Evolutionary conservation across 1,284 basidiomycete species (phyloP).

Genomic region (Ganoderma multipileum): DNA sequence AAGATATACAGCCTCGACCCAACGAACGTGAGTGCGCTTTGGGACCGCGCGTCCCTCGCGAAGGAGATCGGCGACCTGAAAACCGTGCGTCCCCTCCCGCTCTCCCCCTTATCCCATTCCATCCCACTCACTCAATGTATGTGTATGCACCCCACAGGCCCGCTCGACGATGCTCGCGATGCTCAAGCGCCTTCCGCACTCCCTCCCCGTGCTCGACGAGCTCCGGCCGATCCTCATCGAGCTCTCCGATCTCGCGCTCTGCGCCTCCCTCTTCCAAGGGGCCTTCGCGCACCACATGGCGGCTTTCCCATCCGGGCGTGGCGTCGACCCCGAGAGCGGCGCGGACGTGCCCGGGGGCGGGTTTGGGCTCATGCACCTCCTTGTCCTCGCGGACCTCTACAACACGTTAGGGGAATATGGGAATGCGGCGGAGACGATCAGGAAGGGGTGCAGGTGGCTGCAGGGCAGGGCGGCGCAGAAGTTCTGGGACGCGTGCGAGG

Average conservation of each 20-base stretch:
- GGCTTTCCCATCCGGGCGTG: constrained; percentile 44
- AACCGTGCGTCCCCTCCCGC: constrained; percentile 52
- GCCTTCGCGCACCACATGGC: constrained; percentile 59
- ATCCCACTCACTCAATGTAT: no score
- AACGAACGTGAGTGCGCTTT: constrained; percentile 84
- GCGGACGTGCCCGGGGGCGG: constrained; percentile 49
- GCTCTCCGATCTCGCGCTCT: constrained; percentile 68
- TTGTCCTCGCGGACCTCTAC: constrained; percentile 86
- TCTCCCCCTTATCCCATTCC: neutral
- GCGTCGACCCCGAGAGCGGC: constrained; percentile 36
- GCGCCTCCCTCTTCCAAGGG: constrained; percentile 68
- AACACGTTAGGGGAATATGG: constrained; percentile 76
- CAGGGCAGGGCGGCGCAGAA: constrained; percentile 80
- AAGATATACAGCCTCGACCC: constrained; percentile 86
- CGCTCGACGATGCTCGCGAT: constrained; percentile 79
- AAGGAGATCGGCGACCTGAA: constrained; percentile 77
- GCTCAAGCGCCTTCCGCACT: constrained; percentile 80
- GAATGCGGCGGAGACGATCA: constrained; percentile 73
- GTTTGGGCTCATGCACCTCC: constrained; percentile 70
- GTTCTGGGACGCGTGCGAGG: constrained; percentile 84
- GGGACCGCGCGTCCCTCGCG: constrained; percentile 89
- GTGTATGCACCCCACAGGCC: constrained; percentile 54
- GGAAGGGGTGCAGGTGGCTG: constrained; percentile 87
- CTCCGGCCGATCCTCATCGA: constrained; percentile 82
- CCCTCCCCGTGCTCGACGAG: constrained; percentile 82